Evolutionary conservation across 495 filamentous ascomycete species (phyloP), one percentile per base, ranked within the genome.

Genomic region (Physcia stellaris): DNA sequence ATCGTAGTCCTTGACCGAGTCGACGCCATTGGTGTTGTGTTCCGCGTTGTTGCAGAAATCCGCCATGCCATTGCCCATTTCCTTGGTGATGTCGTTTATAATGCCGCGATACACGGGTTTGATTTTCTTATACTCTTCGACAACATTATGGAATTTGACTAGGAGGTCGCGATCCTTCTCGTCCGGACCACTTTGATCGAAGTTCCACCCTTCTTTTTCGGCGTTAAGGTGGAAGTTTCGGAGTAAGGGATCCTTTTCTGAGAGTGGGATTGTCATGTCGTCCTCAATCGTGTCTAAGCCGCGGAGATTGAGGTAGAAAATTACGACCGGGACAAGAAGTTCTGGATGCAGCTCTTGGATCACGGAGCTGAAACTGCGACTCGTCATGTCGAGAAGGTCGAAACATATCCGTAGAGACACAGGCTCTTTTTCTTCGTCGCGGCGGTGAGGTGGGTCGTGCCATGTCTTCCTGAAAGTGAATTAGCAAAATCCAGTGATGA

Each of bases 41-140:
- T 81, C 84, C 17, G 83, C 77, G 51, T 92, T 90, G 30, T 79
- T 67, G 42, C 72, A 79, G 56, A 87, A 95, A 58, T 96, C 90
- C 19, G 90, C 90, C 90, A 98, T 98, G 42, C 90, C 90, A 49
- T 95, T 83, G 47, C 87, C 88, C 90, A 98, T 98, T 62, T 86
- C 80, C 46, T 80, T 64, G 10, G 86, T 82, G 56, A 96, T 95
- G 49, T 98, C 92, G 64, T 80, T 83, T 58, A 98, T 87, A 54
- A 95, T 88, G 12, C 59, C 73, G 52, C 71, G 70, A 60, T 96
- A 96, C 29, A 67, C 69, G 39, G 79, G 75, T 63, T 95, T 90
- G 55, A 94, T 67, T 58, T 88, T 85, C 62, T 77, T 81, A 58
- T 86, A 83, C 68, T 98, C 92, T 33, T 68, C 66, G 40, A 94